Base-by-base conservation (phyloP, 2,329 filamentous ascomycete genomes). In the Paecilomyces variotii region DNA sequence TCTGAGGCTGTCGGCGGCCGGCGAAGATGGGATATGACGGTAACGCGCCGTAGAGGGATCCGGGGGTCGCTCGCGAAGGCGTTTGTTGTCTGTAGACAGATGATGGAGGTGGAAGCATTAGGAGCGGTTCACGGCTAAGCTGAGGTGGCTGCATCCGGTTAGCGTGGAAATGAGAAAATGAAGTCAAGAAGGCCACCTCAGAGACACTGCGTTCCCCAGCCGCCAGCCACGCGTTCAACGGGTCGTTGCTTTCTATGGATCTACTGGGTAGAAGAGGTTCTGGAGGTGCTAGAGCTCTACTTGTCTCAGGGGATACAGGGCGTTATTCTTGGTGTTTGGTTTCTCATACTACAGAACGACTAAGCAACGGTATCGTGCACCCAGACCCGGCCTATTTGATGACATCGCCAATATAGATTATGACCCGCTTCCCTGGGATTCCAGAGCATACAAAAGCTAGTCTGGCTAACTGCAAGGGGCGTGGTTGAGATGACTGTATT, bases 121-220 rank as follows among this genome's bases (percentile, higher is more conserved):
- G 62, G 56, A 60, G 62, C 61, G 65, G 67, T 65, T 72, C 69
- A 68, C 69, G 70, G 70, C 70, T 69, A 74, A 74, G 70, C 70
- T 74, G 72, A 71, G 66, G 68, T 69, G 70, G 67, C 74, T 72
- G 69, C 62, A 72, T 76, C 68, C 62, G 74, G 74, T 74, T 76
- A 76, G 74, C 67, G 73, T 63, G 60, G 57, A 62, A 64, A 64
- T 63, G 64, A 66, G 63, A 58, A 63, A 57, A 60, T 61, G 60
- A 60, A 63, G 61, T 61, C 62, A 63, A 52, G 50, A 66, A 68
- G 54, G 32, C 39, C 56, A 35, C 54, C 24, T 55, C 53, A 39
- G 61, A 62, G 59, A 59, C 63, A 64, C 64, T 26, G 50, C 10
- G 6, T 24, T 52, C 5, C 32, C 39, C 25, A 27, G 49, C 49